phyloP scores from a whole-genome alignment of 2,329 filamentous ascomycete species.

The Fusarium miscanthi region DNA sequence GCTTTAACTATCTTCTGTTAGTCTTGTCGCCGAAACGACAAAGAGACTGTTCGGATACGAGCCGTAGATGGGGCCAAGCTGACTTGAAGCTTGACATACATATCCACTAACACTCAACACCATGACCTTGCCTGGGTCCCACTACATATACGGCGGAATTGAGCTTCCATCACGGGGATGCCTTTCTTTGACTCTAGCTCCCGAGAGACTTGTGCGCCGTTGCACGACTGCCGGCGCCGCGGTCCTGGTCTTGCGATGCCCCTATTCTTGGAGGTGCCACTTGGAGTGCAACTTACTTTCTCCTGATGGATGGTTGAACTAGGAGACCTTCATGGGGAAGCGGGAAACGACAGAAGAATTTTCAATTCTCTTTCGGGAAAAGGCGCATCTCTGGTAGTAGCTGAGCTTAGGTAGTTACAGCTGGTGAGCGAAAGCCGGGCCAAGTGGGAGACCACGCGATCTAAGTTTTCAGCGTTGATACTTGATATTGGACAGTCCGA shows the following conservation, averaged over 20 bases:
- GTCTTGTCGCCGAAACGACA: neutral
- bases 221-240: slow-evolving; percentile 33
- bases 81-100: slow-evolving; percentile 13
- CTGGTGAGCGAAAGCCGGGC: slow-evolving; percentile 11
- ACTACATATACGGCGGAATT: slow-evolving; percentile 10
- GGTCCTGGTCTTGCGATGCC: slow-evolving; percentile 25
- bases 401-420: slow-evolving; percentile 16
- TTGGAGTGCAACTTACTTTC: slow-evolving; percentile 12
- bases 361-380: slow-evolving; percentile 1
- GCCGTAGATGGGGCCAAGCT: slow-evolving; percentile 21
- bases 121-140: slow-evolving; percentile 19
- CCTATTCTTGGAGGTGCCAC: slow-evolving; percentile 15
- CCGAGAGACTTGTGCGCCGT: slow-evolving; percentile 15
- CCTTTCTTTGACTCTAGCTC: slow-evolving; percentile 25
- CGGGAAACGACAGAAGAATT: neutral
- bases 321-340: neutral
- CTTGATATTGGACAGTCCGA: slow-evolving; percentile 9
- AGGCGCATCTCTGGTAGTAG: neutral
- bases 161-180: slow-evolving; percentile 31
- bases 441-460: neutral
- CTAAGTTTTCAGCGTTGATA: slow-evolving; percentile 17
- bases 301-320: slow-evolving; percentile 8
- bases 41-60: slow-evolving; percentile 24
- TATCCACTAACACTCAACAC: slow-evolving; percentile 18
- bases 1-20: slow-evolving; percentile 4